phyloP scores from a whole-genome alignment of 345 rosid species.

The Brassica napus region Da-Ae NC_063443.1:11453001-11453500 shows the following conservation, averaged over 20 bases:
- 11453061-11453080: constrained; percentile 31
- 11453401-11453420: not conserved
- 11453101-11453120: constrained; percentile 20
- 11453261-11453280: constrained; percentile 19
- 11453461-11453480: not conserved
- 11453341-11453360: constrained; percentile 29
- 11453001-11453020: constrained; percentile 18
- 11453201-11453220: constrained; percentile 43
- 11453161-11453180: not conserved
- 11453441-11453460: not conserved
- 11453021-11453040: constrained; percentile 13
- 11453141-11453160: constrained; percentile 36
- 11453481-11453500: not conserved
- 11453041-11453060: constrained; percentile 25
- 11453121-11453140: constrained; percentile 1
- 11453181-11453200: constrained; percentile 14
- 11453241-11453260: constrained; percentile 38
- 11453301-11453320: constrained; percentile 28
- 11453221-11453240: constrained; percentile 48
- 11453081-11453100: constrained; percentile 15
- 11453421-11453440: not conserved
- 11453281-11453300: constrained; percentile 12
- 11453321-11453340: constrained; percentile 3
- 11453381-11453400: not conserved
- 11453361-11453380: constrained; percentile 5